Evolutionary conservation across 2,329 filamentous ascomycete species (phyloP).

Genomic region (Ophiostoma angusticollis): DNA sequence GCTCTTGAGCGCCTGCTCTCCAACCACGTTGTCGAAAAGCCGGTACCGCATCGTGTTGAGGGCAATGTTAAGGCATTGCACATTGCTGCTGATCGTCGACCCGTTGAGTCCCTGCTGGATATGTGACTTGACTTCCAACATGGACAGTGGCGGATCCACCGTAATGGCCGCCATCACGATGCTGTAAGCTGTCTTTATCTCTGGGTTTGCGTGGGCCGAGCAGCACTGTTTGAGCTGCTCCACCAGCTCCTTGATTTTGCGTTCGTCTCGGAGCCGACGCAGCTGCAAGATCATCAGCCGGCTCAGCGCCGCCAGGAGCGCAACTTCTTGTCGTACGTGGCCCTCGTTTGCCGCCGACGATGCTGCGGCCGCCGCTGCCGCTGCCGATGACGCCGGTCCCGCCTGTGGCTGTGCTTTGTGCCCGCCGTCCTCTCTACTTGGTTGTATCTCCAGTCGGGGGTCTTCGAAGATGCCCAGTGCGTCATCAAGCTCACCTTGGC

Average conservation of each 20-base stretch:
- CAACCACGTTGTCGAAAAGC: conserved; percentile 72
- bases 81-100: conserved; percentile 58
- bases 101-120: conserved; percentile 61
- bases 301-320: conserved; percentile 55
- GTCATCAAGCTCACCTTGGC: conserved; percentile 55
- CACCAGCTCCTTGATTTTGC: conserved; percentile 47
- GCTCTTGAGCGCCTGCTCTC: conserved; percentile 67
- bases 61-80: conserved; percentile 68
- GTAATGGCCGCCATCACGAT: conserved; percentile 58
- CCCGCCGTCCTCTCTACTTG: too few species aligned
- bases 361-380: conserved; percentile 15
- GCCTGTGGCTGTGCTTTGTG: background rate
- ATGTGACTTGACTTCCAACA: conserved; percentile 66
- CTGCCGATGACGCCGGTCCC: conserved; percentile 1
- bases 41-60: conserved; percentile 74
- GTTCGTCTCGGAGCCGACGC: conserved; percentile 41
- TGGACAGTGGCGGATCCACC: conserved; percentile 48
- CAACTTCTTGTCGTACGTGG: conserved; percentile 43
- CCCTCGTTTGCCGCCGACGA: conserved; percentile 23
- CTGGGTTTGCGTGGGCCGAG: conserved; percentile 54
- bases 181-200: conserved; percentile 66
- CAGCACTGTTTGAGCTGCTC: conserved; percentile 56
- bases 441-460: conserved; percentile 40
- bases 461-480: conserved; percentile 57
- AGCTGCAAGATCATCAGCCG: conserved; percentile 61